Evolutionary conservation across 306 rosid genomes (phyloP), one percentile per base, ranked within the genome.

Genomic region (Betula pendula): DNA sequence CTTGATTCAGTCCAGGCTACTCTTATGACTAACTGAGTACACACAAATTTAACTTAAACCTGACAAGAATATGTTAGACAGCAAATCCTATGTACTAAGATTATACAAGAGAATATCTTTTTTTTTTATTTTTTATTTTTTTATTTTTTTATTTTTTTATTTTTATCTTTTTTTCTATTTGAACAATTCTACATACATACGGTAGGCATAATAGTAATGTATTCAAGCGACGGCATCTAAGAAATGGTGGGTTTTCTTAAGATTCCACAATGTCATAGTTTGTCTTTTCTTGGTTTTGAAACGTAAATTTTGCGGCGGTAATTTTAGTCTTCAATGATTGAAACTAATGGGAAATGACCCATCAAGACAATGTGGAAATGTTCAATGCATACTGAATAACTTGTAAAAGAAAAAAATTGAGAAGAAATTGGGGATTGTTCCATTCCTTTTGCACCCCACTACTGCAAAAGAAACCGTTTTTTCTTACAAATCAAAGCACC

Each of bases 221-320:
- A 74, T 49, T 14, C 75, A 15, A 75, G 56, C 17, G 40, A 38
- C 35, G 75, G 93, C 81, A 87, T 87, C 91, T 52, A 62, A 29
- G 85, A 72, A n/a, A 82, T 47, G 69, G 67, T 48, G 82, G 81
- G 76, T 76, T 76, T 40, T 76, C 80, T 4, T 6, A 72, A 74
- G 88, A 88, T 89, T 84, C 96, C 53, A 59, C 48, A 72, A 63
- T 70, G 72, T 74, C 47, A 73, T 49, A 60, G 55, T 81, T 89
- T 88, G 97, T 89, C 97, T 60, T 84, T 85, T 76, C 79, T 66
- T 73, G 48, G 68, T 16, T 72, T 33, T 13, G 69, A 87, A 72
- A 85, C 60, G 13, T 60, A 84, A 77, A 58, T 70, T n/a, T 62
- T 89, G 77, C 82, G 62, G 80, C 83, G 17, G 84, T 77, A 85